Evolutionary conservation across 441 rosid genomes (phyloP), one percentile per base, ranked within the genome.

Genomic region (Bruguiera hainesii): DNA sequence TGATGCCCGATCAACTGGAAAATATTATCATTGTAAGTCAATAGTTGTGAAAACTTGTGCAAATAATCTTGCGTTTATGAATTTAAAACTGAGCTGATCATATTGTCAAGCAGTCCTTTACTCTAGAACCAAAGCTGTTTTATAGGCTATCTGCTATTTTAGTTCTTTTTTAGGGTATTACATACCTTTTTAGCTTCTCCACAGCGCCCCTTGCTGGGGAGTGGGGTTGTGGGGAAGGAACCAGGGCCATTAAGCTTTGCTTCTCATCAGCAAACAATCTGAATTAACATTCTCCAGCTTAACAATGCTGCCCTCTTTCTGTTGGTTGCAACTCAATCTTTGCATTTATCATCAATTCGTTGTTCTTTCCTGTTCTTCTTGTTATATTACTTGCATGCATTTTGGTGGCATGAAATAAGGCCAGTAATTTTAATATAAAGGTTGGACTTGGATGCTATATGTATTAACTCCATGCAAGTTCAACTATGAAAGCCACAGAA

Each of bases 1-100:
- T 65, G 98, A 96, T 87, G 99, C 99, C 63, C 85, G 99, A 51
- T 96, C 99, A 20, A 93, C 99, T 31, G 99, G 98, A 79, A 96
- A 96, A 70, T 93, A 96, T 74, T 96, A 96, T 71, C 99, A 96
- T 59, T 96, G 99, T 96, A 82, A 87, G 98, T 82, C 11, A 62
- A 57, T 69, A 37, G 33, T 2, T 20, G 0, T 35, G 29, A 28
- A 42, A 30, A 61, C 46, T 7, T 60, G 46, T 39, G 31, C 39
- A 61, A 50, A 71, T 28, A n/a, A 6, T 51, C 33, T 58, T 23
- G 35, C 29, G 19, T 63, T 59, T 29, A n/a, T 65, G 63, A 39
- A 59, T 26, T 29, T 30, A 21, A 7, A 55, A 7, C 58, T 56
- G 18, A 42, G 51, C 19, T 39, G 56, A 70, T 48, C 33, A 11